Evolutionary conservation across 1,284 basidiomycete genomes (phyloP).

Genomic region (Kwoniella shivajii): DNA sequence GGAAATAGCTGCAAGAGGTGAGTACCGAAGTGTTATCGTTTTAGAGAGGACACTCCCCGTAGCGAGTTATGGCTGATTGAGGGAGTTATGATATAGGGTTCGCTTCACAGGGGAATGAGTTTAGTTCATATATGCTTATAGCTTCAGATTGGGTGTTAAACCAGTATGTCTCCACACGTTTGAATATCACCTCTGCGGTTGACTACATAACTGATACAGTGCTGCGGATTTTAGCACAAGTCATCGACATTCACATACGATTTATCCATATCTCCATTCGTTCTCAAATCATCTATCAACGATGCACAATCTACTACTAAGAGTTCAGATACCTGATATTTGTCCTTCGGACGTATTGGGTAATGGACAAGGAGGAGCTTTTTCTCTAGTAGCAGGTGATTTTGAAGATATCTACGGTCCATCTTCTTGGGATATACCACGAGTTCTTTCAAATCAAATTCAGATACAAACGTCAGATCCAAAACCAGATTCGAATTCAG

Average conservation of each 20-base stretch:
- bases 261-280: conserved; percentile 86
- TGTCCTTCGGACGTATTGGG: conserved; percentile 70
- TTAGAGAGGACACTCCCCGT: no score
- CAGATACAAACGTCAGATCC: neutral
- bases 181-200: neutral
- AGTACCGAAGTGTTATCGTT: conserved; percentile 15
- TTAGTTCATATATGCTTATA: conserved; percentile 89
- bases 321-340: conserved; percentile 78
- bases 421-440: conserved; percentile 48
- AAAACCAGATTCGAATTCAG: no score
- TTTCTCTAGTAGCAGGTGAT: conserved; percentile 87
- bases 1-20: conserved; percentile 79
- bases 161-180: no score
- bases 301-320: conserved; percentile 64
- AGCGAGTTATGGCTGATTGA: no score
- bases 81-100: conserved; percentile 68
- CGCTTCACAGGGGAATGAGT: conserved; percentile 86
- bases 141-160: conserved; percentile 81
- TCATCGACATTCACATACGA: conserved; percentile 65
- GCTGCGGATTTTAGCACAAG: conserved; percentile 61
- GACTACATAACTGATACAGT: no score
- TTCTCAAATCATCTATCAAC: conserved; percentile 75
- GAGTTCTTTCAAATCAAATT: no score
- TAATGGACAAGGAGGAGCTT: conserved; percentile 56
- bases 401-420: conserved; percentile 87